These are phyloP conservation scores for Centrapalus pauciflorus DNA, from an alignment of 129 eudicot genomes.

Conservation along the genomic window DNA sequence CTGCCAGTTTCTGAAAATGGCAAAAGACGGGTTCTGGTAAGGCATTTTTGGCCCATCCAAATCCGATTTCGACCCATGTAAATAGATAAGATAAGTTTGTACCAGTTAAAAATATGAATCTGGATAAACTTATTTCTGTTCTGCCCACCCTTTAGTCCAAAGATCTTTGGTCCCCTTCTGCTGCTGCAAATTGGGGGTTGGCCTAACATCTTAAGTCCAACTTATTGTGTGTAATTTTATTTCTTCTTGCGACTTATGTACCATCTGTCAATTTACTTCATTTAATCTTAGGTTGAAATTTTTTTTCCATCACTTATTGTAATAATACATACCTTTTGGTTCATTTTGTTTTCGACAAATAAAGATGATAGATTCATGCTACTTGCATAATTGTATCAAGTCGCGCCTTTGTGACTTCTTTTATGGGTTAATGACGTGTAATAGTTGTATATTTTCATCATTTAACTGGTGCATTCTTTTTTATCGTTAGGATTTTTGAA, in stretches of 20 bases:
- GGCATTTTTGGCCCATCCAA: background rate
- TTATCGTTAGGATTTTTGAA: no score
- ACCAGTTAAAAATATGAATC: background rate
- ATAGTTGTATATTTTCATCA: no score
- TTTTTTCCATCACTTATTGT: no score
- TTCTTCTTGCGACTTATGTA: background rate
- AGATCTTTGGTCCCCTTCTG: slow-evolving; percentile 1
- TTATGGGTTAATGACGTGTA: no score
- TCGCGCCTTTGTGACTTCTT: no score
- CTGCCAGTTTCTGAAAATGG: slow-evolving; percentile 79
- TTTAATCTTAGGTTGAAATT: no score
- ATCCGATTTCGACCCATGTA: slow-evolving; percentile 14
- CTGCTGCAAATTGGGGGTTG: background rate
- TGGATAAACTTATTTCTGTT: slow-evolving; percentile 11
- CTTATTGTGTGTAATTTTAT: background rate
- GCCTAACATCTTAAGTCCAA: background rate
- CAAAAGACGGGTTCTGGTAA: slow-evolving; percentile 90
- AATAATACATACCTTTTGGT: no score
- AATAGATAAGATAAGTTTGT: slow-evolving; percentile 23
- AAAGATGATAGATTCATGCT: no score
- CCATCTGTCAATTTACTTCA: background rate
- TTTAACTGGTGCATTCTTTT: no score
- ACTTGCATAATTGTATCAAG: no score
- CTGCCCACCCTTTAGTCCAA: background rate
- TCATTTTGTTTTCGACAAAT: no score